Conservation (phyloP, 2,329 filamentous ascomycete genomes). For the Colletotrichum cereale region DNA sequence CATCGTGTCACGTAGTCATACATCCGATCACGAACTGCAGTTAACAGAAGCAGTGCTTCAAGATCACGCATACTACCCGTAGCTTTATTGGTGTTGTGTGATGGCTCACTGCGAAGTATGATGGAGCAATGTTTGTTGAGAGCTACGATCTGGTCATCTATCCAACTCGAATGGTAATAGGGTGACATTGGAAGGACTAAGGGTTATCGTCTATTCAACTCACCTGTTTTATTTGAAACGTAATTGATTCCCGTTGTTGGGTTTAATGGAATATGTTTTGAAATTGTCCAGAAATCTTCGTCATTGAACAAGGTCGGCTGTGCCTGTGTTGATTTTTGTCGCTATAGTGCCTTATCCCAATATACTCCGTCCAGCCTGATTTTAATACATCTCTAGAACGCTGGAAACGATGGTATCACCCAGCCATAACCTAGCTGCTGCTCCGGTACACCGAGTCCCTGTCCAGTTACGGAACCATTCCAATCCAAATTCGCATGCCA, state of each 20-base stretch:
- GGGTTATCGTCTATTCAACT: no score
- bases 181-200: no score
- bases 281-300: not conserved
- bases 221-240: no score
- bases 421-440: constrained; percentile 10
- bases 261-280: not conserved
- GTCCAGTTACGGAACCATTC: not conserved
- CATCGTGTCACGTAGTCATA: no score
- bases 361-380: not conserved
- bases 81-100: not conserved
- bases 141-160: not conserved
- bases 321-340: not conserved
- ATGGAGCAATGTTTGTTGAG: not conserved
- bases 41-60: not conserved
- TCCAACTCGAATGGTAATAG: not conserved
- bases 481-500: not conserved
- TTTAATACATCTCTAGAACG: constrained; percentile 4
- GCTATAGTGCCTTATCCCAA: not conserved
- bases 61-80: not conserved
- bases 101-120: not conserved
- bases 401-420: constrained; percentile 27
- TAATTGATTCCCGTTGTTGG: not conserved
- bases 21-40: no score
- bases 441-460: not conserved
- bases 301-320: not conserved